A percentile compares a stretch with the other conserved stretches of the same genome.
These are phyloP conservation scores for Amphibolis antarctica DNA, from an alignment of 106 monocot species.

Conservation along the genomic window DNA sequence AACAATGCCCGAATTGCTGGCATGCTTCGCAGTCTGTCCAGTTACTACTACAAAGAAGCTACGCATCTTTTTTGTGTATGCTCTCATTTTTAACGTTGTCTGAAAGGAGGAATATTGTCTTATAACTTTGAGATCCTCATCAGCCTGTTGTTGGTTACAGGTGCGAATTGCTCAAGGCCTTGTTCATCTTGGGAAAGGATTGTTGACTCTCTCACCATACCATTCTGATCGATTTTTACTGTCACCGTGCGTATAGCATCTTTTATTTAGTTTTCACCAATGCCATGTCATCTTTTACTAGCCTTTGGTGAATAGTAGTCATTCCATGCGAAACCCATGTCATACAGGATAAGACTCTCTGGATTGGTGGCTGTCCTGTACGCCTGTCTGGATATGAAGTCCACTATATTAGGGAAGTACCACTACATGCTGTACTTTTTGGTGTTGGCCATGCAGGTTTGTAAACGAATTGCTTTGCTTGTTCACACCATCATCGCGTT, in stretches of 20 bases:
- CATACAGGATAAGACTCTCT: conserved; percentile 68
- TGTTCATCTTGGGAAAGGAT: conserved; percentile 92
- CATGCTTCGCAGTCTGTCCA: conserved; percentile 96
- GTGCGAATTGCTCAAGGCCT: conserved; percentile 97
- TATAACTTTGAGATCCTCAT: neutral
- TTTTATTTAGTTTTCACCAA: neutral
- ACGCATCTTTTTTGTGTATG: conserved; percentile 96
- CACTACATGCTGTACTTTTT: conserved; percentile 92
- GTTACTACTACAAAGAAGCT: conserved; percentile 99
- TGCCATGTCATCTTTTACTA: neutral
- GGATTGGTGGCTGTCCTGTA: conserved; percentile 67
- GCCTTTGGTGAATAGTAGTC: too few species aligned
- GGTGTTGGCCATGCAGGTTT: conserved; percentile 85
- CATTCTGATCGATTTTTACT: conserved; percentile 89
- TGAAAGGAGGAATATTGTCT: neutral
- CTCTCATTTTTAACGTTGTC: neutral
- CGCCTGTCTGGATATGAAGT: conserved; percentile 91
- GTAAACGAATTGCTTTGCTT: conserved; percentile 4
- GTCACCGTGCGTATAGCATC: conserved; percentile 57
- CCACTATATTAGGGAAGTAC: conserved; percentile 75
- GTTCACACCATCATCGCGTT: neutral
- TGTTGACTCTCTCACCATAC: conserved; percentile 87
- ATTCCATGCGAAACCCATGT: neutral
- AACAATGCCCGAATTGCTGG: conserved; percentile 95
- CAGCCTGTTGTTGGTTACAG: conserved; percentile 19